These are phyloP conservation scores for Claviceps quebecensis DNA, from an alignment of 2,329 filamentous ascomycete genomes.

Conservation along the genomic window DNA sequence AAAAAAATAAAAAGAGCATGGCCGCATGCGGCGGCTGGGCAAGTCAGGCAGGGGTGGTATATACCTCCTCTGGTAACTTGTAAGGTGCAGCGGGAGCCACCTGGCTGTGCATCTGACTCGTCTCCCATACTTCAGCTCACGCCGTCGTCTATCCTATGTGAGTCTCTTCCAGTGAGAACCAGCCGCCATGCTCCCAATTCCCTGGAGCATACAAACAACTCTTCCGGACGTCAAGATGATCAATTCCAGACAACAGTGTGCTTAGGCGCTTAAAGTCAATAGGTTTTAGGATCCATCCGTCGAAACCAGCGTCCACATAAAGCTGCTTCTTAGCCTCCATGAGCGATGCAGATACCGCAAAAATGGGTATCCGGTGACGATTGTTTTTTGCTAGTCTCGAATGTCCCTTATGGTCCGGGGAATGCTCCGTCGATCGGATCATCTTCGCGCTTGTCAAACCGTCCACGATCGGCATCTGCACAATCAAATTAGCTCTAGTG, in stretches of 20 bases:
- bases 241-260: conserved; percentile 54
- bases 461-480: conserved; percentile 86
- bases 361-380: conserved; percentile 62
- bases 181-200: conserved; percentile 74
- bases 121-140: background rate
- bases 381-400: conserved; percentile 47
- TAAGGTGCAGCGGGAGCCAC: background rate
- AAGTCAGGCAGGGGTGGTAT: background rate
- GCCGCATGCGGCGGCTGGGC: background rate
- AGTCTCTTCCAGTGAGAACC: conserved; percentile 40
- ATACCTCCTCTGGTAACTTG: background rate
- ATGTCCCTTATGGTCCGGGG: conserved; percentile 29
- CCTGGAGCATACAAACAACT: conserved; percentile 56
- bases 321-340: conserved; percentile 52
- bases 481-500: background rate
- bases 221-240: conserved; percentile 41
- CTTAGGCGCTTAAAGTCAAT: conserved; percentile 67
- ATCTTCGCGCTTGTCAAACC: conserved; percentile 70
- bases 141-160: background rate
- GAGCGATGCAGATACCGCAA: conserved; percentile 76
- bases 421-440: conserved; percentile 61
- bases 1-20: background rate
- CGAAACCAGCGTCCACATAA: conserved; percentile 70
- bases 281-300: conserved; percentile 83
- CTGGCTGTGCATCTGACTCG: background rate